These are phyloP conservation scores for Pterothamnion heteromorphum DNA, from an alignment of 31 red algal genomes.

Conservation along the genomic window DNA sequence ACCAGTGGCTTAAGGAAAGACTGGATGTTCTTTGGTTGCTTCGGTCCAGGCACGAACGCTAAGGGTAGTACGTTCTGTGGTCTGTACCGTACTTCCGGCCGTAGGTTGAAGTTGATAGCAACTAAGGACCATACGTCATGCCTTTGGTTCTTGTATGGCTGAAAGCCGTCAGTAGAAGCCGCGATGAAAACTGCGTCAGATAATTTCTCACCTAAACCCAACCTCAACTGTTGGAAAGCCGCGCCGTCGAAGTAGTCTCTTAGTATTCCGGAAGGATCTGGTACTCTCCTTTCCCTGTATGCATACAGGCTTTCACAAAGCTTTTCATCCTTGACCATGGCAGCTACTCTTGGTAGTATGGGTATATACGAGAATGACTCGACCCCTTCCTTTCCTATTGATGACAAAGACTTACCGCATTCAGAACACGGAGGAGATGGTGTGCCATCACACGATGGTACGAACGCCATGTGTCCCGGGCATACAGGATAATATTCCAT, in stretches of 20 bases:
- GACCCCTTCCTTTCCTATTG: background rate
- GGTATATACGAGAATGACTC: background rate
- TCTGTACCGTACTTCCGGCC: background rate
- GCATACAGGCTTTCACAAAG: background rate
- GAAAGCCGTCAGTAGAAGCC: conserved; percentile 42
- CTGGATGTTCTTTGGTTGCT: conserved; percentile 32
- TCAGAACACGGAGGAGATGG: background rate
- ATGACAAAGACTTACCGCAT: background rate
- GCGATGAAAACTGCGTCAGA: conserved; percentile 22
- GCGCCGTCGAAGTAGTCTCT: conserved; percentile 14
- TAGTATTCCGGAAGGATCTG: background rate
- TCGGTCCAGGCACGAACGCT: background rate
- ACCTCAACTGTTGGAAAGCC: background rate
- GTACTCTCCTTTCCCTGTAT: background rate
- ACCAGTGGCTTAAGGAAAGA: conserved; percentile 33
- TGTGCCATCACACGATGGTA: background rate
- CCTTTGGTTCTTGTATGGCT: background rate
- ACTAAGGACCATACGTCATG: conserved; percentile 16
- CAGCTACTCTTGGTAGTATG: background rate
- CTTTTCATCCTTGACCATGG: background rate
- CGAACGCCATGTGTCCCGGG: conserved; percentile 21
- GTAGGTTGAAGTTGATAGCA: background rate
- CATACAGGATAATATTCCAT: background rate
- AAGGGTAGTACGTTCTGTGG: conserved; percentile 8
- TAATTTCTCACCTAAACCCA: background rate